A percentile compares a stretch with the other conserved stretches of the same genome.
Conservation (phyloP, 2,329 filamentous ascomycete genomes). For the Claviceps quebecensis region DNA sequence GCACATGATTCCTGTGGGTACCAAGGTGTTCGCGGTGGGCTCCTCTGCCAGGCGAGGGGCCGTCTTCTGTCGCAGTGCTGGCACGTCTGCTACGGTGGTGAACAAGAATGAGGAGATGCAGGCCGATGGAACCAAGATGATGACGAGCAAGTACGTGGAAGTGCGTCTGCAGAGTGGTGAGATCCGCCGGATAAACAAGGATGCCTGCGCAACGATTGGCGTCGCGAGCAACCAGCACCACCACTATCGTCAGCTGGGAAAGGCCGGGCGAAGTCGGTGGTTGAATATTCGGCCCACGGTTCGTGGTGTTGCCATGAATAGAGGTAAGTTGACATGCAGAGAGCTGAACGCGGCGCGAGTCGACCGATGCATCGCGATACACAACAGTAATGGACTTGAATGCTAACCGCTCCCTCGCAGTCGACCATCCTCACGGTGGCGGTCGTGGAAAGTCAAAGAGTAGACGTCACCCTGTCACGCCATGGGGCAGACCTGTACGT, state of each 20-base stretch:
- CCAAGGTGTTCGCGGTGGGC: conserved; percentile 80
- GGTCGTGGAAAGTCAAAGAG: conserved; percentile 98
- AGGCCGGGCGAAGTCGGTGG: conserved; percentile 88
- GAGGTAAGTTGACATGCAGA: conserved; percentile 38
- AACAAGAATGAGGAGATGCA: conserved; percentile 70
- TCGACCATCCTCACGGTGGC: conserved; percentile 96
- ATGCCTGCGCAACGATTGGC: conserved; percentile 89
- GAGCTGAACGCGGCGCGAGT: not conserved
- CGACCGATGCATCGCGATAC: not conserved
- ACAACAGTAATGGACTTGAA: too few species aligned
- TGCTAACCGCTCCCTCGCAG: conserved; percentile 25
- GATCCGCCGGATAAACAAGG: conserved; percentile 73
- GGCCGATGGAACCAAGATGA: conserved; percentile 43
- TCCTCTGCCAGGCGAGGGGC: conserved; percentile 58
- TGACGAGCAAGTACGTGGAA: conserved; percentile 65
- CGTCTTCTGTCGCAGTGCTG: conserved; percentile 88
- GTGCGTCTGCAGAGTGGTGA: conserved; percentile 87
- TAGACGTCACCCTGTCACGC: conserved; percentile 86
- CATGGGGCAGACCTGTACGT: conserved; percentile 90
- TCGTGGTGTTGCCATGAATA: conserved; percentile 97
- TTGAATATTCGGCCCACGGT: conserved; percentile 90
- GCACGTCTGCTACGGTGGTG: conserved; percentile 78
- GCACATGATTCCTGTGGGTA: conserved; percentile 93
- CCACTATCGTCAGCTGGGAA: conserved; percentile 82
- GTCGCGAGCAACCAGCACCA: conserved; percentile 87